phyloP scores from a whole-genome alignment of 1,139 yeast species.

The Torulaspora pretoriensis region DNA sequence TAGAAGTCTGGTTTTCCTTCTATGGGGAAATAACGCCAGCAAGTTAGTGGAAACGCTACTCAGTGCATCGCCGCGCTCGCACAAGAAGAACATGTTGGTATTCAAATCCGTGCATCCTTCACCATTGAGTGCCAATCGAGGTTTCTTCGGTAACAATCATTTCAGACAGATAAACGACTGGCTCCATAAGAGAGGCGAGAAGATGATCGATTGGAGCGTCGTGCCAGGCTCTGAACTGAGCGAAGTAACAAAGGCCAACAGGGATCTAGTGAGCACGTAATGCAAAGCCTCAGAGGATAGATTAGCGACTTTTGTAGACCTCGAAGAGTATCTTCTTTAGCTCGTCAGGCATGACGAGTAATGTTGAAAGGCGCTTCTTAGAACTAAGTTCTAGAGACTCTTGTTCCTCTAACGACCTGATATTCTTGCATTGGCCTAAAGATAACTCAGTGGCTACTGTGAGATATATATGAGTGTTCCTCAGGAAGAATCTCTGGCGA shows the following conservation, averaged over 20 bases:
- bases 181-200: slow-evolving; percentile 43
- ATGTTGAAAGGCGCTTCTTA: background rate
- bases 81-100: slow-evolving; percentile 45
- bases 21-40: slow-evolving; percentile 96
- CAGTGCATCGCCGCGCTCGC: slow-evolving; percentile 31
- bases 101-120: slow-evolving; percentile 87
- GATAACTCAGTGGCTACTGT: too few species aligned
- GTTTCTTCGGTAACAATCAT: slow-evolving; percentile 71
- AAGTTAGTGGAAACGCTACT: slow-evolving; percentile 52
- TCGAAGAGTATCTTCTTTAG: background rate
- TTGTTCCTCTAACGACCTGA: too few species aligned
- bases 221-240: slow-evolving; percentile 25
- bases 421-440: too few species aligned
- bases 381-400: background rate
- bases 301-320: background rate
- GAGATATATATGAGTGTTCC: background rate
- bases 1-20: slow-evolving; percentile 67
- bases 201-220: slow-evolving; percentile 62
- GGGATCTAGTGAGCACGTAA: background rate
- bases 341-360: background rate
- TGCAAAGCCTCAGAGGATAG: background rate
- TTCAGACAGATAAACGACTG: slow-evolving; percentile 71
- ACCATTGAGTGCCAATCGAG: slow-evolving; percentile 84
- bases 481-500: background rate
- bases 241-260: slow-evolving; percentile 25